phyloP scores from a whole-genome alignment of 139 green algal genomes.

The Haematococcus lacustris region DNA sequence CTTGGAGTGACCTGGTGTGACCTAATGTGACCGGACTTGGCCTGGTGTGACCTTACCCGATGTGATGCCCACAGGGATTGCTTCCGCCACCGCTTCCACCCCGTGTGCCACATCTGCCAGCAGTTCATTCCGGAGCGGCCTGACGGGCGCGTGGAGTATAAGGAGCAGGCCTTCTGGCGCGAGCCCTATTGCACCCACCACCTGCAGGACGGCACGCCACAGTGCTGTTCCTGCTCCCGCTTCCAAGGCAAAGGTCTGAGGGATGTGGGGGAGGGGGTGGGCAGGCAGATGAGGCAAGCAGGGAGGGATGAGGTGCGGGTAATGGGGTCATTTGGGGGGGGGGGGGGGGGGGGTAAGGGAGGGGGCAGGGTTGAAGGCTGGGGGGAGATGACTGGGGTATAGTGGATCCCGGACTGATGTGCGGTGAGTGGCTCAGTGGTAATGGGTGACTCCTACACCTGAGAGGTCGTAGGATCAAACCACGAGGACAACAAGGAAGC shows the following conservation, averaged over 20 bases:
- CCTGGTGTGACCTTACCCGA: background rate
- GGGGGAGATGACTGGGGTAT: too few species aligned
- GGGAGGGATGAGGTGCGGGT: constrained; percentile 4
- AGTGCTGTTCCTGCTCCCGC: constrained; percentile 61
- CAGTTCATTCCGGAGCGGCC: constrained; percentile 32
- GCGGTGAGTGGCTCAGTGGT: too few species aligned
- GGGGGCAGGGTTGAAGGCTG: too few species aligned
- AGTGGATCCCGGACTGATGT: too few species aligned
- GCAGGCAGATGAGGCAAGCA: background rate
- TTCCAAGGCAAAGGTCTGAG: constrained; percentile 34
- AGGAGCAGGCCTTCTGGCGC: constrained; percentile 55
- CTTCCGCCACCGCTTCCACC: constrained; percentile 35
- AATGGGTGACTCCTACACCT: too few species aligned
- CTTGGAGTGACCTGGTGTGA: too few species aligned
- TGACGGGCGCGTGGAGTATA: constrained; percentile 38
- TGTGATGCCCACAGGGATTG: constrained; percentile 23
- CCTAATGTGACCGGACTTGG: too few species aligned
- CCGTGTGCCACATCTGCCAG: constrained; percentile 55
- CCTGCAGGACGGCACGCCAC: constrained; percentile 35
- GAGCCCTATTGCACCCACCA: constrained; percentile 52
- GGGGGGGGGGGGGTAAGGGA: too few species aligned
- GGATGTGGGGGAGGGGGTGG: background rate
- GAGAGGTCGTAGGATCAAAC: too few species aligned
- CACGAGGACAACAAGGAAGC: too few species aligned
- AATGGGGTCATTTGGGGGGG: too few species aligned